A percentile compares a stretch with the other conserved stretches of the same genome.
Conservation (phyloP, 495 filamentous ascomycete species). For the Aspergillus diversus region DNA sequence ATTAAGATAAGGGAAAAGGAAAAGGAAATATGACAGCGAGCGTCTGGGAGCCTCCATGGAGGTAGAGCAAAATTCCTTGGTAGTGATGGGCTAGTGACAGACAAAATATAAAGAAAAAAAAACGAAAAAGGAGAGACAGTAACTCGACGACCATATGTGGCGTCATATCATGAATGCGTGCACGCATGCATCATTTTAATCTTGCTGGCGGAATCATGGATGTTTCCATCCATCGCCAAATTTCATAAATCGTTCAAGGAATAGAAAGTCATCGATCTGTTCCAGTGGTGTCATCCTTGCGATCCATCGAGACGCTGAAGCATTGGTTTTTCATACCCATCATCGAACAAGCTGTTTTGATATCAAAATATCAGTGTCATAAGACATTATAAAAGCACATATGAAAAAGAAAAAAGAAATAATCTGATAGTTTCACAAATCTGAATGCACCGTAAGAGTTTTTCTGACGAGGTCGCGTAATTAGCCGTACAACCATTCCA, state of each 20-base stretch:
- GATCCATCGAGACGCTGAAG: not conserved
- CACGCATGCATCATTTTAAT: not conserved
- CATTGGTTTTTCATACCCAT: not conserved
- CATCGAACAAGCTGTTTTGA: conserved; percentile 13
- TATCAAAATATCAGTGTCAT: conserved; percentile 18
- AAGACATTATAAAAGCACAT: conserved; percentile 24
- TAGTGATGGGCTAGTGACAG: not conserved
- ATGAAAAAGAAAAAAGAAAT: conserved; percentile 6
- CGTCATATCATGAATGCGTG: conserved; percentile 9
- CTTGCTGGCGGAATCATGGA: not conserved
- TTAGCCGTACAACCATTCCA: conserved; percentile 10
- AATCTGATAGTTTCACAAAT: conserved; percentile 13
- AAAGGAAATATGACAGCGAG: conserved; percentile 3
- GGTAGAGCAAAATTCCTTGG: not conserved
- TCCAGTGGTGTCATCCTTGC: not conserved
- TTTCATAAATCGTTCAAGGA: not conserved
- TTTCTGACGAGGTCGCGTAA: conserved; percentile 9
- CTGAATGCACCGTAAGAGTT: conserved; percentile 10
- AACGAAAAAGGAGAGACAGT: not conserved
- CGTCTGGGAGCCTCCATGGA: not conserved
- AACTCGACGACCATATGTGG: not conserved
- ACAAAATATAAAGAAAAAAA: not conserved
- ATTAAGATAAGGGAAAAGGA: conserved; percentile 5
- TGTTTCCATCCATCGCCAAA: not conserved
- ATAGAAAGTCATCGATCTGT: not conserved